These are phyloP conservation scores for Linderniella brevidens DNA, from an alignment of 257 asterid genomes.

Conservation along the genomic window DNA sequence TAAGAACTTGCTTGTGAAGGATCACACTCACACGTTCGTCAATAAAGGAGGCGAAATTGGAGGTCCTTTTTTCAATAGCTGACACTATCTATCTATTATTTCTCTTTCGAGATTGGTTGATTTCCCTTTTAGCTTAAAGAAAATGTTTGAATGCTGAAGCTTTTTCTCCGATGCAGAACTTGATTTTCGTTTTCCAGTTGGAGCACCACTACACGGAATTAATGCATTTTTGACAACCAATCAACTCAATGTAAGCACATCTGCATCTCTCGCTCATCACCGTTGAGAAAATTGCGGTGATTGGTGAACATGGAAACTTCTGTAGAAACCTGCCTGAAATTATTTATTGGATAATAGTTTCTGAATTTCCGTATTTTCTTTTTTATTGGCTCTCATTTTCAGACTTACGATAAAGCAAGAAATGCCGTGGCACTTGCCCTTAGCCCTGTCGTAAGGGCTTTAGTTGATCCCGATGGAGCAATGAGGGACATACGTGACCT, in stretches of 20 bases:
- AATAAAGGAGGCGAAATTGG: constrained; percentile 94
- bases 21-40: constrained; percentile 91
- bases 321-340: too few species aligned
- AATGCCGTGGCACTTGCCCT: constrained; percentile 96
- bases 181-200: constrained; percentile 81
- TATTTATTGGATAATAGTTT: too few species aligned
- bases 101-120: not conserved
- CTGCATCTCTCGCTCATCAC: not conserved
- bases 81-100: constrained; percentile 1
- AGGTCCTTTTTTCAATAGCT: constrained; percentile 18
- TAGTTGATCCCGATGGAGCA: constrained; percentile 97
- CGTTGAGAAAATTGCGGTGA: too few species aligned
- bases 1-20: constrained; percentile 79
- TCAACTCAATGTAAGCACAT: constrained; percentile 65
- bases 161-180: constrained; percentile 47
- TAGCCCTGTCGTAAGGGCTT: constrained; percentile 97
- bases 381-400: constrained; percentile 20
- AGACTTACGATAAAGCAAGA: constrained; percentile 89
- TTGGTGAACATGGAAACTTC: too few species aligned
- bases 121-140: not conserved
- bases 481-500: constrained; percentile 58
- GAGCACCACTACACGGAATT: constrained; percentile 98
- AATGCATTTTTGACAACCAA: constrained; percentile 75
- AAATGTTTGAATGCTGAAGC: not conserved
- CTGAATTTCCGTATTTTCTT: not conserved